phyloP scores from a whole-genome alignment of 352 stramenopile genomes.

The Phytophthora citricola region DNA sequence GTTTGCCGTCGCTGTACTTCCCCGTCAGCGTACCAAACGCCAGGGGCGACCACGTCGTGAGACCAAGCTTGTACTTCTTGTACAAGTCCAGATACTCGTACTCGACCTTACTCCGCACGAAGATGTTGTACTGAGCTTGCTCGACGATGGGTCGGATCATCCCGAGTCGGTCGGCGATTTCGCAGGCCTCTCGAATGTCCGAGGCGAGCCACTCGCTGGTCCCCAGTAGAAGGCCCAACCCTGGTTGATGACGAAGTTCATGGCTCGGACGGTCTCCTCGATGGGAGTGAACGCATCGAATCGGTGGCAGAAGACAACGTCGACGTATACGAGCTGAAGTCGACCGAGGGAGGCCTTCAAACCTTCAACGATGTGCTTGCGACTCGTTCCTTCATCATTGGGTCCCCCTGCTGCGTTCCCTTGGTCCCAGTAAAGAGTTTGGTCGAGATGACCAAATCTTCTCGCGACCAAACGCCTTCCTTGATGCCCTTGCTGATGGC shows the following conservation, averaged over 20 bases:
- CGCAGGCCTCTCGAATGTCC: constrained; percentile 5
- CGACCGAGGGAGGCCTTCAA: constrained; percentile 3
- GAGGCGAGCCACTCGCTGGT: constrained; percentile 7
- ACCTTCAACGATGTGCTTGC: constrained; percentile 10
- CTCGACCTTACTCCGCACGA: constrained; percentile 27
- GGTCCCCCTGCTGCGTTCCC: constrained; percentile 1
- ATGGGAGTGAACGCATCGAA: constrained; percentile 35
- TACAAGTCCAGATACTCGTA: constrained; percentile 21
- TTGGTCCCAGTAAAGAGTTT: constrained; percentile 14
- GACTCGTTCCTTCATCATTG: constrained; percentile 6
- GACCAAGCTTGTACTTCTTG: constrained; percentile 26
- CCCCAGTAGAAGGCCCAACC: constrained; percentile 18
- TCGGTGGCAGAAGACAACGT: constrained; percentile 9
- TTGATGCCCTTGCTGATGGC: constrained; percentile 6
- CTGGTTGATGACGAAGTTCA: constrained; percentile 9
- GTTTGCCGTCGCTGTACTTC: constrained; percentile 14
- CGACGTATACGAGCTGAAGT: constrained; percentile 2
- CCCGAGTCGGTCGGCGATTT: constrained; percentile 4
- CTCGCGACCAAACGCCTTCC: neutral
- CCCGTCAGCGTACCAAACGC: constrained; percentile 9
- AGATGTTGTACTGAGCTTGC: constrained; percentile 13
- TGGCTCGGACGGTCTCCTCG: constrained; percentile 6
- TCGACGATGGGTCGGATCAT: constrained; percentile 9
- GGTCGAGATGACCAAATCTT: constrained; percentile 10
- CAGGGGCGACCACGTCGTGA: constrained; percentile 12